Evolutionary conservation across 192 early-diverging fungal species (phyloP), one percentile per base, ranked within the genome.

Genomic region (Podila clonocystis): DNA sequence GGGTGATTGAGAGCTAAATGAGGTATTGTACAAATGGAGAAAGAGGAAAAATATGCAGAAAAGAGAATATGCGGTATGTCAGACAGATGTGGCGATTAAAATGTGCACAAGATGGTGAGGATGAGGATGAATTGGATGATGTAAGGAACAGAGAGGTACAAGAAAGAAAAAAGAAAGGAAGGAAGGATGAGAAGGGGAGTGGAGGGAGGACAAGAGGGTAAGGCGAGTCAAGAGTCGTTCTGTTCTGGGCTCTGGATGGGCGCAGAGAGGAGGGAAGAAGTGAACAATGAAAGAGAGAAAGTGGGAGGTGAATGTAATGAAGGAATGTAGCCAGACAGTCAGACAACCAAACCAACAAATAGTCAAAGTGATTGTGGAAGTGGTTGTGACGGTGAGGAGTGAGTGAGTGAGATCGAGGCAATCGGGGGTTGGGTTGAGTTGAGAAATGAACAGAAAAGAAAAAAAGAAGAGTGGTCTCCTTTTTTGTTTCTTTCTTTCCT

Each of bases 221-320:
- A 6, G 34, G 34, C 34, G 34, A 36, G 34, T 9, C 7, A 36
- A 36, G 34, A 36, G 34, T 45, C 41, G 41, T 45, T 45, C 41
- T 45, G 41, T 45, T 45, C 41, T 55, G 52, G 52, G 52, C 52
- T 55, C 52, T 24, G 52, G 52, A 26, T 55, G 52, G 52, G 52
- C 52, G 52, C 52, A 55, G 24, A 22, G 8, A 52, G 19, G 50
- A 20, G 50, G 19, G 7, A 8, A 2, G 52, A 5, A 24, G 52
- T 9, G 52, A 24, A 55, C 19, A 24, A 55, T 7, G 19, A 55
- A 17, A 55, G 52, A n/a, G 52, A 26, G 41, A 45, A 45, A 55
- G 24, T 24, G 24, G 24, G 52, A 26, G 17, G 20, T 26, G 52
- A 55, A 9, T 24, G 22, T 19, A 45, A 15, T 45, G 41, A 17